Base-by-base conservation (phyloP, 2,329 filamentous ascomycete species). In the Xylariaceae sp. region DNA sequence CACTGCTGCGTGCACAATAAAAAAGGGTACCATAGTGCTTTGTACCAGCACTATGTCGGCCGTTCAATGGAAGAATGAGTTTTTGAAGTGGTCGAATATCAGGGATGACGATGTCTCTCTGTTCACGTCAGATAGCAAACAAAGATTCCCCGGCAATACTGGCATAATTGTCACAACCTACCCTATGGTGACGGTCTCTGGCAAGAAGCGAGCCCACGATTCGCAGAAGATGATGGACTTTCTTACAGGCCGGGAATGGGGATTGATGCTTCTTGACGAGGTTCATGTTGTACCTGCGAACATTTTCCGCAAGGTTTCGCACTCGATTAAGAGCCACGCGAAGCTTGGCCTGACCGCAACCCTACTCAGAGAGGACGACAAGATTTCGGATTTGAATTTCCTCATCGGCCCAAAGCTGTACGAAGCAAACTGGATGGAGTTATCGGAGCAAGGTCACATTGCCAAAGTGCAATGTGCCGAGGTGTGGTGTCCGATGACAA, bases 401-500 rank as follows among this genome's bases (percentile, higher is more conserved):
- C 77, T 99, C 56, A 98, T 99, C 67, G 95, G 95, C 0, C 95
- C 95, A 0, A 99, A 99, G 73, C 80, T 99, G 0, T 99, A 96
- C 71, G 95, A 99, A 74, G 95, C 95, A 23, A 99, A 99, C 73
- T 99, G 95, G 95, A 96, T 98, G 87, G 95, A 99, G 73, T 83
- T 99, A 41, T 95, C 93, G 1, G 91, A 97, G 68, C 92, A 97
- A 74, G 95, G 95, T 0, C 93, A 97, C 70, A 99, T 99, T 72
- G 95, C 95, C 37, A 89, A 91, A 65, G 95, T 99, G 1, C 95
- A 99, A 73, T 99, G 95, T 73, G 95, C 95, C 14, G 95, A 99
- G 74, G 95, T 99, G 6, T 99, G 95, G 95, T 99, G 95, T 70
- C 92, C 93, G 2, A 99, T 99, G 95, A 96, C 95, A 0, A 95